A percentile compares a stretch with the other conserved stretches of the same genome.
Evolutionary conservation across 441 rosid species (phyloP).

Genomic region (Syzygium malaccense): DNA sequence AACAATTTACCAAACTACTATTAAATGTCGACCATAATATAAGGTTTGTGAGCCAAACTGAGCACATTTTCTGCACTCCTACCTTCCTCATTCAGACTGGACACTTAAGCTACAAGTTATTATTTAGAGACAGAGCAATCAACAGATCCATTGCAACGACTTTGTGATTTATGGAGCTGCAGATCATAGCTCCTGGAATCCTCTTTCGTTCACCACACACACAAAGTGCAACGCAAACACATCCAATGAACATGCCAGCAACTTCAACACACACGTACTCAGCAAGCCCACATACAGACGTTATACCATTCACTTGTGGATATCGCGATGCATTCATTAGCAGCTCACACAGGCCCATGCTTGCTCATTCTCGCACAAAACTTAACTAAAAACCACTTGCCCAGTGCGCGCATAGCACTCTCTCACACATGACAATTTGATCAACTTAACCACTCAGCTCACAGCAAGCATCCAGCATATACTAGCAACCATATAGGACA

Average conservation of each 20-base stretch:
- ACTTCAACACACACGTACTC: fast-evolving
- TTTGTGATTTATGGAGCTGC: not conserved
- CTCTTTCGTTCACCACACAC: not conserved
- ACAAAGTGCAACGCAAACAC: fast-evolving
- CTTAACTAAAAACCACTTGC: not conserved
- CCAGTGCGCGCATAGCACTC: not conserved
- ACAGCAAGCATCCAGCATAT: not conserved
- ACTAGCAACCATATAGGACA: not conserved
- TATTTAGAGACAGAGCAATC: not conserved
- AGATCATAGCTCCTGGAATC: fast-evolving
- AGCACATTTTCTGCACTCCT: not conserved
- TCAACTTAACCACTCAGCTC: not conserved
- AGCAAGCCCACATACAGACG: not conserved
- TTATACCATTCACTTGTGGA: not conserved
- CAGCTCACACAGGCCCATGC: not conserved
- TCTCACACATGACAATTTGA: not conserved
- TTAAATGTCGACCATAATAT: too few relatives aligned
- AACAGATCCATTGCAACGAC: not conserved
- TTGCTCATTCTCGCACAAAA: not conserved
- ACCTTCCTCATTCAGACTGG: not conserved
- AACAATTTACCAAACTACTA: too few relatives aligned
- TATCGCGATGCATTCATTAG: not conserved
- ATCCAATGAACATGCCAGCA: not conserved
- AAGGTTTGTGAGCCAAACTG: too few relatives aligned
- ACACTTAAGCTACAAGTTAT: not conserved